Base-by-base conservation (phyloP, 1,284 basidiomycete genomes). In the Leccinum pachyderme region DNA sequence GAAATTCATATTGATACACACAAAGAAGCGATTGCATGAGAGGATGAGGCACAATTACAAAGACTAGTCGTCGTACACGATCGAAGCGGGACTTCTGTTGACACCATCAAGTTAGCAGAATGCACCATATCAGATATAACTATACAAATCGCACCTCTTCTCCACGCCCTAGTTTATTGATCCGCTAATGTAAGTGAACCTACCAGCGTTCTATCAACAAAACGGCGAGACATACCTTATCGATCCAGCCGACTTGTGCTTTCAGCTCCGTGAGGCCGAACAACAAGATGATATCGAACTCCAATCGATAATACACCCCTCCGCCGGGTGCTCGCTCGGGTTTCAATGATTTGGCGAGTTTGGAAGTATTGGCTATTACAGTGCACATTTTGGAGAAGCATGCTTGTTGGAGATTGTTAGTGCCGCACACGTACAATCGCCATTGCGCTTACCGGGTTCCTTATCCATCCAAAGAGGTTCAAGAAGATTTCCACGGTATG, bases 81-180 rank as follows among this genome's bases (percentile, higher is more conserved):
- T 62, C 32, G 68, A 69, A 9, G 75, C 75, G 1, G 73, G 72
- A 51, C 70, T 63, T 57, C 75, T 77, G 52, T 59, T 4, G 4
- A 15, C 3, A n/a, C n/a, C 4, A 35, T 53, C 24, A 13, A 2
- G 41, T 63, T 7, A 63, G 57, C 25, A 27, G 4, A 29, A 43
- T 32, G 13, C 7, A 28, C 9, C 35, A 15, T 28, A 44, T 44
- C 2, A 7, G 4, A 32, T 1, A 11, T 12, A 0, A 13, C 7
- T 29, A 5, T n/a, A 9, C 33, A 2, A 25, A 15, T 62, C 70
- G 11, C 63, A 65, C 56, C 72, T 70, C 64, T 67, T 58, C 25
- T 61, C 63, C 28, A 58, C 53, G 37, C 59, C 72, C 72, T 67
- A 43, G 53, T 51, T 4, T n/a, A 24, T 24, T 11, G n/a, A n/a